Base-by-base conservation (phyloP, 2,329 filamentous ascomycete genomes). In the Arthrobotrys sphaeroides region DNA sequence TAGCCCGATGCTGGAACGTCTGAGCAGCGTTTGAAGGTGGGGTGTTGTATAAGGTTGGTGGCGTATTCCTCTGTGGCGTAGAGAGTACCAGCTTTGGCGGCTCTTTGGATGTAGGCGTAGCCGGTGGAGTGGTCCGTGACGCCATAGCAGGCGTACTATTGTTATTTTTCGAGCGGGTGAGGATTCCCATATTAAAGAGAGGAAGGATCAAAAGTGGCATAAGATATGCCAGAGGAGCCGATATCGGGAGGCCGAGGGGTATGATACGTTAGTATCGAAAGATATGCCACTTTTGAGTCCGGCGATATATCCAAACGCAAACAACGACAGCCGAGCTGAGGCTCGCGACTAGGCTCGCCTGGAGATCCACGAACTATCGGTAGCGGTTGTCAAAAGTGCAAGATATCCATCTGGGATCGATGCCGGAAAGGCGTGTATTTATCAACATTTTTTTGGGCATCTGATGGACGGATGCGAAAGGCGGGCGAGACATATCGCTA, bases 1-100 rank as follows among this genome's bases (percentile, higher is more conserved):
- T n/a, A 20, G 55, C 62, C n/a, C 61, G 61, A 10, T 18, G 20
- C 43, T 62, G 62, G 45, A 74, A 68, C 2, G 20, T 28, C 5
- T 42, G 45, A 22, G 61, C 7, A 20, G 40, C 26, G 38, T 16
- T 51, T 6, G 1, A 16, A 26, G 31, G 3, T n/a, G 45, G 36
- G 16, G 28, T 20, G 36, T 26, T 45, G 16, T 26, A 45, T 5
- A 53, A 20, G 22, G 43, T 9, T 16, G 38, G 61, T 22, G 42
- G 55, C 12, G 61, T 66, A 51, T 49, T 26, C 10, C 47, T 38
- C 16, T 55, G 61, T 24, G 13, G 40, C 7, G 69, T 51, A 20
- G 61, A 65, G 5, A 53, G 31, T 10, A 36, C 20, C 20, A 43
- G 24, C 18, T 55, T 59, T 36, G 55, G 66, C n/a, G 31, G 43